Base-by-base conservation (phyloP, 225 moss, liverwort and hornwort genomes). In the Asterella californica region DNA sequence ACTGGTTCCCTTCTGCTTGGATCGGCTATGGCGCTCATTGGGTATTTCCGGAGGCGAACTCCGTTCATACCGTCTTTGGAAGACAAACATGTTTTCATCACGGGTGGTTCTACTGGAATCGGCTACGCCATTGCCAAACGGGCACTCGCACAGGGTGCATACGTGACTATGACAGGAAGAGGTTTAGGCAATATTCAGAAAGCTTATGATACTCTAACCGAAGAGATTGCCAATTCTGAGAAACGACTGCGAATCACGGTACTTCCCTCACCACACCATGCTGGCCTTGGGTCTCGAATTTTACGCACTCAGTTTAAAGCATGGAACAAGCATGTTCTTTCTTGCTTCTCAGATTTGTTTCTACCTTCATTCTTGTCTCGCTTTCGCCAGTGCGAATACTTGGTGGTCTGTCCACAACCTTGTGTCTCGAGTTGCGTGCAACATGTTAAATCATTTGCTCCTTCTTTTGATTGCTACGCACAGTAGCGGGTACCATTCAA, bases 61-160 rank as follows among this genome's bases (percentile, higher is more conserved):
- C 88, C 87, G 17, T 90, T 90, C 75, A 86, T 89, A 72, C 69
- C 62, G 38, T 90, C 86, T 42, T 79, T 94, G 33, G 80, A 38
- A 36, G 93, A 84, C 12, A 89, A 89, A 79, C 94, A 94, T 54
- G 86, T 94, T 5, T 87, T 94, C 59, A 93, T 96, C 70, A 96
- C 96, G 6, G 96, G 94, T 76, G 94, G 89, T 45, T 94, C 94
- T 22, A 91, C 91, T 75, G 96, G 96, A 45, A 93, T 96, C 52
- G 94, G 96, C 24, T 83, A 93, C 15, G 88, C 90, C 27, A 64
- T 96, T 74, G 90, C 92, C 18, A 87, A 82, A 79, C 73, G 81
- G 61, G 71, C 84, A 18, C 89, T 96, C n/a, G 78, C 71, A 36
- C 86, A 90, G 81, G 94, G 96, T 25, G 92, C 91, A 0, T 92